A percentile compares a stretch with the other conserved stretches of the same genome.
These are phyloP conservation scores for Kazachstania psychrophila DNA, from an alignment of 805 yeast genomes.

Conservation along the genomic window DNA sequence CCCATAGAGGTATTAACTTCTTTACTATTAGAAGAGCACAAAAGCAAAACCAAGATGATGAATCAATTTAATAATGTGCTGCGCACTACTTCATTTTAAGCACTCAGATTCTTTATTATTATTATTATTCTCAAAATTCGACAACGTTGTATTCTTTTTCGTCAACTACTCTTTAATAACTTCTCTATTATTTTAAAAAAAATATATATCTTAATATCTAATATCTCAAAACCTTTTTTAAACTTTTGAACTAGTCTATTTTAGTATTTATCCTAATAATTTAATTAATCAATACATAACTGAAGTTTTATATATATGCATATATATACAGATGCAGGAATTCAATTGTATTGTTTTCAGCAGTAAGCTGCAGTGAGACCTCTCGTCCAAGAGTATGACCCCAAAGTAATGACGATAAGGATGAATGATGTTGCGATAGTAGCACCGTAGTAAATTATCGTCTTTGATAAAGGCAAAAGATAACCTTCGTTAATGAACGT, in stretches of 20 bases:
- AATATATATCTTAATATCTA: too few species aligned
- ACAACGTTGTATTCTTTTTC: too few species aligned
- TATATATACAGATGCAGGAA: background rate
- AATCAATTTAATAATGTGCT: slow-evolving; percentile 13
- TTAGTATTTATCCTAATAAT: too few species aligned
- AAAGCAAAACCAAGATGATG: slow-evolving; percentile 24
- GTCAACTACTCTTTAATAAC: too few species aligned
- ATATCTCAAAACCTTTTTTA: too few species aligned
- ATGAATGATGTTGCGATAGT: slow-evolving; percentile 43
- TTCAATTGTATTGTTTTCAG: slow-evolving; percentile 2
- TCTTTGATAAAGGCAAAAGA: slow-evolving; percentile 28
- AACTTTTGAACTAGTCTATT: too few species aligned
- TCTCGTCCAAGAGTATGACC: slow-evolving; percentile 62
- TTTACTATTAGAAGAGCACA: slow-evolving; percentile 57
- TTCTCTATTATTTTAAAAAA: too few species aligned
- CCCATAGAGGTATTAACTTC: slow-evolving; percentile 54
- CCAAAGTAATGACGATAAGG: slow-evolving; percentile 49
- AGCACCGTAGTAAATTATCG: slow-evolving; percentile 42
- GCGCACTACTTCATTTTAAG: too few species aligned
- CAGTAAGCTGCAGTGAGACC: slow-evolving; percentile 19
- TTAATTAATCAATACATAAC: background rate
- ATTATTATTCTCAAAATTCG: too few species aligned
- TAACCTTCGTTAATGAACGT: slow-evolving; percentile 66
- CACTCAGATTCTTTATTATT: too few species aligned
- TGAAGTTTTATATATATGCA: background rate